Base-by-base conservation (phyloP, 495 filamentous ascomycete genomes). In the Letharia lupina region DNA sequence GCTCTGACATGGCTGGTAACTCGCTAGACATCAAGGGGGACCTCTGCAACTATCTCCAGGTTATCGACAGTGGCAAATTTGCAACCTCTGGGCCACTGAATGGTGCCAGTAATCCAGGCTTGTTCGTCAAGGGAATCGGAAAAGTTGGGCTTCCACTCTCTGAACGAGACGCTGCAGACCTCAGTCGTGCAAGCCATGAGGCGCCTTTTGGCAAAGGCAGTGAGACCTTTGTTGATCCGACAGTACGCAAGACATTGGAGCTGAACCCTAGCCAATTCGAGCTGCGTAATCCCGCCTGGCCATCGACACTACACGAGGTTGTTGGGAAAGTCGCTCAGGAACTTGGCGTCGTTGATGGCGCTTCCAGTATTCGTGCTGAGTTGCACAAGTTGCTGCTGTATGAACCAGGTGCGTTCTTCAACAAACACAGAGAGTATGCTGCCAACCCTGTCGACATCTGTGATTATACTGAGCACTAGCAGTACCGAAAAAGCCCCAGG, bases 361-460 rank as follows among this genome's bases (percentile, higher is more conserved):
- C 35, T 28, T 48, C 13, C 9, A 28, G 13, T 35, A 35, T 67
- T 16, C 66, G 62, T 4, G 81, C 78, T 6, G 74, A 84, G 65
- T 71, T 80, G 2, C 79, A 86, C 74, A 87, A 86, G 68, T 68
- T 85, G 69, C 71, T 84, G 16, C 64, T 87, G 8, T 85, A 86
- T 71, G 82, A 83, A 63, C 66, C 80, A 63, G 83, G 81, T 0
- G 80, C 81, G 1, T 76, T 82, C 65, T 84, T 84, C 70, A 80
- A 82, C 40, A 64, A 76, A 18, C 81, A 84, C 69, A 77, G 75
- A 64, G 83, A 86, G 65, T 70, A 60, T 56, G 58, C n/a, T 9
- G 23, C 20, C 16, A n/a, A 18, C 18, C 23, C 12, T 48, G 20
- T 54, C 40, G 0, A 40, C 0, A 28, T 28, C 10, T 16, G 4